These are phyloP conservation scores for Verticillium dahliae DNA, from an alignment of 2,329 filamentous ascomycete genomes.

Conservation along the genomic window DNA sequence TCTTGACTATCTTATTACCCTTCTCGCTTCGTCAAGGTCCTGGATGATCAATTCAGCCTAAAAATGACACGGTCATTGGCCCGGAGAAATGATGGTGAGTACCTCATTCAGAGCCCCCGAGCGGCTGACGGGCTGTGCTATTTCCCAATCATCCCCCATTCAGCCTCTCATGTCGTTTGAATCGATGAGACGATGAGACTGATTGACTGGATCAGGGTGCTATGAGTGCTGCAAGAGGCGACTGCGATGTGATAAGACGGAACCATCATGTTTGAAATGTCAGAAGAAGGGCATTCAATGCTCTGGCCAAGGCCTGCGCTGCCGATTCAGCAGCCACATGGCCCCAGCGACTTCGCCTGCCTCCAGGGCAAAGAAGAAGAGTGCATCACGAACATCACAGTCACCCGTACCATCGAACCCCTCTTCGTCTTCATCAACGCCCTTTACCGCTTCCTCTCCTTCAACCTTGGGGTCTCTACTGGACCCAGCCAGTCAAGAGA, in stretches of 20 bases:
- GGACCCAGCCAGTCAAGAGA: not conserved
- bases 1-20: too few relatives aligned
- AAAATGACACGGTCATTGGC: not conserved
- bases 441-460: not conserved
- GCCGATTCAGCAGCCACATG: slow-evolving; percentile 27
- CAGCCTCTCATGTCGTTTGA: not conserved
- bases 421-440: not conserved
- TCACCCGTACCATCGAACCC: not conserved
- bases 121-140: not conserved
- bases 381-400: slow-evolving; percentile 2
- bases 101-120: not conserved
- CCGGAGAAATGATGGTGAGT: not conserved
- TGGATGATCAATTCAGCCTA: too few relatives aligned
- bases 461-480: not conserved
- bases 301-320: slow-evolving; percentile 28
- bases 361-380: slow-evolving; percentile 7
- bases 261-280: slow-evolving; percentile 31
- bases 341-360: not conserved
- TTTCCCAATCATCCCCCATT: too few relatives aligned
- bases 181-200: not conserved
- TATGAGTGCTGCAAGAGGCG: slow-evolving; percentile 30
- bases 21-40: too few relatives aligned
- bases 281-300: slow-evolving; percentile 29
- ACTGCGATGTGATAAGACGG: slow-evolving; percentile 30
- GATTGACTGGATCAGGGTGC: slow-evolving; percentile 19